Percentiles rank a stretch among this genome's conserved stretches.
Conservation (phyloP, 441 rosid species). For the Euphorbia schlechtendalii region DNA sequence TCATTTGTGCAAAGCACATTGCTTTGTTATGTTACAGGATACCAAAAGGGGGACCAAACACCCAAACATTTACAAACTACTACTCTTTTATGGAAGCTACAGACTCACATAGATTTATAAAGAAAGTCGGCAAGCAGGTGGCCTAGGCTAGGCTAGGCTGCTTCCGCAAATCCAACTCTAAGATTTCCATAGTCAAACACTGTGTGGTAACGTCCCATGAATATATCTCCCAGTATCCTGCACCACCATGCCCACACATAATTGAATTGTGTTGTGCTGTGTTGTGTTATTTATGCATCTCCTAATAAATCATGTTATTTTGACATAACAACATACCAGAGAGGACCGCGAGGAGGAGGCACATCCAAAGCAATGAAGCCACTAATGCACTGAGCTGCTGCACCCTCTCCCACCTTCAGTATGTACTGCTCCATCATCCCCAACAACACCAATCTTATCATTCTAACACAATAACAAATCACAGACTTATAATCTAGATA, state of each 20-base stretch:
- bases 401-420: constrained; percentile 62
- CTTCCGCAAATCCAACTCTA: constrained; percentile 70
- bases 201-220: constrained; percentile 79
- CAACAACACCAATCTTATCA: not conserved
- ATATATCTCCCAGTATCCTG: constrained; percentile 83
- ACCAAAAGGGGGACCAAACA: not conserved
- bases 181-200: constrained; percentile 75
- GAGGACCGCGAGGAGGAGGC: constrained; percentile 84
- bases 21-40: not conserved
- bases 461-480: not conserved
- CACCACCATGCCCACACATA: no score
- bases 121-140: no score
- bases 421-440: constrained; percentile 52
- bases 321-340: no score
- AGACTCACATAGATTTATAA: no score
- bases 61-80: not conserved
- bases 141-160: constrained; percentile 27
- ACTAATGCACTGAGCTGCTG: constrained; percentile 66
- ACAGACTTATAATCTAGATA: not conserved
- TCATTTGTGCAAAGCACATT: not conserved
- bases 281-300: no score
- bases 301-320: no score
- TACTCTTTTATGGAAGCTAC: no score
- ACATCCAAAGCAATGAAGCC: constrained; percentile 75
- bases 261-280: no score